phyloP scores from a whole-genome alignment of 177 flowering plant genomes.

The Telopea speciosissima region DNA sequence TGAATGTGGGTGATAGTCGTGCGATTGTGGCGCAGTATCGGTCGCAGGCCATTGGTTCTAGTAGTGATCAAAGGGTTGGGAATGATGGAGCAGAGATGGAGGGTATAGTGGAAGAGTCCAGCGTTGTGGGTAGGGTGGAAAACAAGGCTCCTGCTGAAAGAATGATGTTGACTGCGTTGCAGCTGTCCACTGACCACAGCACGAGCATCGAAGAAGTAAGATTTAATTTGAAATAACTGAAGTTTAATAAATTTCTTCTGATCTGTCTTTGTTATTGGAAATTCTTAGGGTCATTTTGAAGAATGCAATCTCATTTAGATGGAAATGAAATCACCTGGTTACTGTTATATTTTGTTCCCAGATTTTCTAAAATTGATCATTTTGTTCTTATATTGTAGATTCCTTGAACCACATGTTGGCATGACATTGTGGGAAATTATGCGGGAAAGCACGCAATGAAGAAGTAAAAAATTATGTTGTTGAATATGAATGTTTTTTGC shows the following conservation, averaged over 20 bases:
- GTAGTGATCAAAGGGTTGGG: constrained; percentile 15
- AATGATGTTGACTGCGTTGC: constrained; percentile 68
- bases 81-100: constrained; percentile 26
- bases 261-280: neutral
- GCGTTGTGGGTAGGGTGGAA: constrained; percentile 48
- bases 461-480: too few species aligned
- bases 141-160: constrained; percentile 58
- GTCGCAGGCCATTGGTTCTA: constrained; percentile 38
- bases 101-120: constrained; percentile 18
- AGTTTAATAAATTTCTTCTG: neutral
- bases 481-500: too few species aligned
- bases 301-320: neutral
- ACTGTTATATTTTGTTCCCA: neutral
- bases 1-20: constrained; percentile 77
- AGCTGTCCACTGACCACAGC: constrained; percentile 94
- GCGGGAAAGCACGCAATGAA: too few species aligned
- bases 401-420: too few species aligned
- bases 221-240: constrained; percentile 5
- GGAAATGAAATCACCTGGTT: neutral
- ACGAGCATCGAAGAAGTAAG: constrained; percentile 97
- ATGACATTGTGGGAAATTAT: too few species aligned
- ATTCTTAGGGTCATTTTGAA: neutral
- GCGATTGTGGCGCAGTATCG: constrained; percentile 56
- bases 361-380: neutral
- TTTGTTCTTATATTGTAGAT: too few species aligned